Percentiles rank a stretch among this genome's conserved stretches.
Evolutionary conservation across 2,329 filamentous ascomycete genomes (phyloP).

Genomic region (Botrytis byssoidea): DNA sequence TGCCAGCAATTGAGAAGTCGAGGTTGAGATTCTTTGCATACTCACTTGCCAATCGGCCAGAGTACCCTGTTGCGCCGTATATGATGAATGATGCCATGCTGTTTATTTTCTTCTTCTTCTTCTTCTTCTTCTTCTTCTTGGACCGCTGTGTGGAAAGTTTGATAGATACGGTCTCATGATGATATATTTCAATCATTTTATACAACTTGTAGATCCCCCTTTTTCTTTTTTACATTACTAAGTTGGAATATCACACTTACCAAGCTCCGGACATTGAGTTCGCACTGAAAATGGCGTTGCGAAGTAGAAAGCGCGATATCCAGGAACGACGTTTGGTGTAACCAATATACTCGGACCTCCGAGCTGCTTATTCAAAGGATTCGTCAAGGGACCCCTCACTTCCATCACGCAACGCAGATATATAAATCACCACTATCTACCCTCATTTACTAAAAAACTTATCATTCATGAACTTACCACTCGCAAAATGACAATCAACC

Average conservation of each 20-base stretch:
- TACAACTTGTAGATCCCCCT: not conserved
- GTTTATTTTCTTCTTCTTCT: not conserved
- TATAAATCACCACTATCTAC: no score
- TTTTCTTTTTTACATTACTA: fast-evolving
- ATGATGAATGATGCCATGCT: not conserved
- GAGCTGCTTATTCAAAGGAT: not conserved
- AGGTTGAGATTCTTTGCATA: not conserved
- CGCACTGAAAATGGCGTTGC: not conserved
- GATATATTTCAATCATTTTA: not conserved
- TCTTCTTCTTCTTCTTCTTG: no score
- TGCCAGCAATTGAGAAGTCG: not conserved
- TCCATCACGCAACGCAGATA: no score
- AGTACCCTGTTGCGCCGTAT: not conserved
- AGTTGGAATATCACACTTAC: no score
- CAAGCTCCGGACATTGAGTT: not conserved
- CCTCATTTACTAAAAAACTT: no score
- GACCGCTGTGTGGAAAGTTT: not conserved
- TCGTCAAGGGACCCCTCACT: no score
- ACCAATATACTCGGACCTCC: not conserved
- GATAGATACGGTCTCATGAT: not conserved
- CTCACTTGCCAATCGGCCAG: not conserved
- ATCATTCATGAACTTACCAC: not conserved
- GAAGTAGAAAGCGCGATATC: not conserved
- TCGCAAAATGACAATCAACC: not conserved
- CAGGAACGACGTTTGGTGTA: not conserved